These are phyloP conservation scores for Neurospora terricola DNA, from an alignment of 495 filamentous ascomycete species.

Conservation along the genomic window DNA sequence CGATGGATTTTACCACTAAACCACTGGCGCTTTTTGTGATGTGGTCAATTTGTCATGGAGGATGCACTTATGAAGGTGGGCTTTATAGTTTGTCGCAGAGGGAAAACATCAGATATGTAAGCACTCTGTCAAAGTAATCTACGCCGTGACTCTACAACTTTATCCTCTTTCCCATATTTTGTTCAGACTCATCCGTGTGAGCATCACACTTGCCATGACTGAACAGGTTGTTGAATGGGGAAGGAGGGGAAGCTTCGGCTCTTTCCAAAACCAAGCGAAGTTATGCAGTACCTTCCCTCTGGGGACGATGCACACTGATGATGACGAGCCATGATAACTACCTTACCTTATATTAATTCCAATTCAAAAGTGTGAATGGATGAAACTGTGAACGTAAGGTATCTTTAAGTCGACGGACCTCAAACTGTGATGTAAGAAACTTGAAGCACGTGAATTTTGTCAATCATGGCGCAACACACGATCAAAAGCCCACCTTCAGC, in stretches of 20 bases:
- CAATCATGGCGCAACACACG: neutral
- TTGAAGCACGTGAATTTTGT: neutral
- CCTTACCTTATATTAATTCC: neutral
- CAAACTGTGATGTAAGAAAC: neutral
- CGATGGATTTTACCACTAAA: slow-evolving; percentile 47
- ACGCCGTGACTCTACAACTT: neutral
- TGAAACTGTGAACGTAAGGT: neutral
- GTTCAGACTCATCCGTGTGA: neutral
- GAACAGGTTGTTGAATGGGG: neutral
- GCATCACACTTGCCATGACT: neutral
- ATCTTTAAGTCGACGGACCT: neutral
- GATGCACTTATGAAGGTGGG: neutral
- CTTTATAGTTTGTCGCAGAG: neutral
- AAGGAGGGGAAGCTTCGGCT: neutral
- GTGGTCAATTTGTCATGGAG: neutral
- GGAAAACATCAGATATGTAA: neutral
- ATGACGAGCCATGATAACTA: neutral
- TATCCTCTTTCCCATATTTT: neutral
- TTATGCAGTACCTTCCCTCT: neutral
- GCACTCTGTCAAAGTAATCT: neutral
- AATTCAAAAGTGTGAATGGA: neutral
- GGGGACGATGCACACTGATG: neutral
- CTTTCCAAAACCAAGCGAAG: neutral
- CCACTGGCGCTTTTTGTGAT: slow-evolving; percentile 20
- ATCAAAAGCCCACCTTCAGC: neutral